These are phyloP conservation scores for Anthoceros angustus DNA, from an alignment of 225 moss, liverwort and hornwort genomes.

Conservation along the genomic window DNA sequence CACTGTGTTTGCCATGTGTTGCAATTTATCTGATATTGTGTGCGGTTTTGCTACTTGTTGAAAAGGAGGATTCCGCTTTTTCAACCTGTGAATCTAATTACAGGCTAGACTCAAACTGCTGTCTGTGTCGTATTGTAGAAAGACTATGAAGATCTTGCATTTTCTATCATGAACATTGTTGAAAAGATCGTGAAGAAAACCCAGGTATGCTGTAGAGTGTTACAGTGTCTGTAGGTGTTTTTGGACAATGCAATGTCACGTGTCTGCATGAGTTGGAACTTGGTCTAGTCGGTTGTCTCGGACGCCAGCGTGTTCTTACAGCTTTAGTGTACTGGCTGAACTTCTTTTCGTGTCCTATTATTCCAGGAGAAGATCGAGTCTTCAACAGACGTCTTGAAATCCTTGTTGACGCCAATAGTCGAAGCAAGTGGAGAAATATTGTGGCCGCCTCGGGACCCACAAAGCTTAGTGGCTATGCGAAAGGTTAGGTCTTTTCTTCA, in stretches of 20 bases:
- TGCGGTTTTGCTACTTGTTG: not conserved
- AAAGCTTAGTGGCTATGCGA: slow-evolving; percentile 50
- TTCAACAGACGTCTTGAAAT: slow-evolving; percentile 66
- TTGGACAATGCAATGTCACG: not conserved
- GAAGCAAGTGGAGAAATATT: slow-evolving; percentile 56
- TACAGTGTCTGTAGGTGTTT: no score
- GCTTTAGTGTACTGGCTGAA: not conserved
- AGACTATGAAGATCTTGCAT: slow-evolving; percentile 63
- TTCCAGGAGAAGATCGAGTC: slow-evolving; percentile 82
- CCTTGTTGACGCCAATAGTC: slow-evolving; percentile 58
- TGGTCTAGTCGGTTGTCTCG: not conserved
- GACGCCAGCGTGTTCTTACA: not conserved
- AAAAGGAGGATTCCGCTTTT: not conserved
- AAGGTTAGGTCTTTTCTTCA: slow-evolving; percentile 25
- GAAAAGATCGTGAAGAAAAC: slow-evolving; percentile 73
- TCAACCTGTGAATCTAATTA: not conserved
- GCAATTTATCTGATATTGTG: not conserved
- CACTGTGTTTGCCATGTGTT: not conserved
- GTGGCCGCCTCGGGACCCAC: slow-evolving; percentile 64
- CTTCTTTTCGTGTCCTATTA: not conserved
- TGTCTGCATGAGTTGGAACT: not conserved
- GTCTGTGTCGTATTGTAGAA: slow-evolving; percentile 23
- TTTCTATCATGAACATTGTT: slow-evolving; percentile 64
- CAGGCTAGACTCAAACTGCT: not conserved
- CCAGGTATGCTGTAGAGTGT: slow-evolving; percentile 34